Conservation (phyloP, 169 alveolate species). For the Babesia ovis region DNA sequence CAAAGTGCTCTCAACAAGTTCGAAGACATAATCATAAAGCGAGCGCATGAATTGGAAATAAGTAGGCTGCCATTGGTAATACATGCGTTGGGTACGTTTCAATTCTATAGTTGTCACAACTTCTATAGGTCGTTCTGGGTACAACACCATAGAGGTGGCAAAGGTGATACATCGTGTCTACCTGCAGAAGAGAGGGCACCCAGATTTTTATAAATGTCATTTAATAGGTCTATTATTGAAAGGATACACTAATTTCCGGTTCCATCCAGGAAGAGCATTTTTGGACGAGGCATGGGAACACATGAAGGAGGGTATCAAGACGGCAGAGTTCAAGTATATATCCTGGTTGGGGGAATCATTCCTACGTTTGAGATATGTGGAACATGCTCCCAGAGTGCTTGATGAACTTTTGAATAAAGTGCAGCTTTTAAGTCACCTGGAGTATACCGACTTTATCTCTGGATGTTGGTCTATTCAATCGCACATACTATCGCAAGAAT, state of each 20-base stretch:
- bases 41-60: slow-evolving; percentile 73
- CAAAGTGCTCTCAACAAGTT: slow-evolving; percentile 68
- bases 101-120: not conserved
- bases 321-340: slow-evolving; percentile 73
- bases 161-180: slow-evolving; percentile 62
- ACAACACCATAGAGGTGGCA: slow-evolving; percentile 68
- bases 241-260: slow-evolving; percentile 72
- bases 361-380: slow-evolving; percentile 64
- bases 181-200: slow-evolving; percentile 48
- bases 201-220: slow-evolving; percentile 71
- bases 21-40: slow-evolving; percentile 63
- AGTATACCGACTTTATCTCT: slow-evolving; percentile 72
- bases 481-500: slow-evolving; percentile 56
- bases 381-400: slow-evolving; percentile 66
- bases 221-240: slow-evolving; percentile 72
- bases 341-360: slow-evolving; percentile 78
- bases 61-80: slow-evolving; percentile 73
- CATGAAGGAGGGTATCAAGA: slow-evolving; percentile 65
- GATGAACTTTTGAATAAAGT: slow-evolving; percentile 69
- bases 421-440: slow-evolving; percentile 70
- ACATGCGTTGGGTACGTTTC: slow-evolving; percentile 66
- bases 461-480: slow-evolving; percentile 75
- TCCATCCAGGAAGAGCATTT: slow-evolving; percentile 65
- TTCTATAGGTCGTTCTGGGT: slow-evolving; percentile 71
- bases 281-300: slow-evolving; percentile 62